Evolutionary conservation across 495 filamentous ascomycete species (phyloP), one percentile per base, ranked within the genome.

Genomic region (Aspergillus carlsbadensis): DNA sequence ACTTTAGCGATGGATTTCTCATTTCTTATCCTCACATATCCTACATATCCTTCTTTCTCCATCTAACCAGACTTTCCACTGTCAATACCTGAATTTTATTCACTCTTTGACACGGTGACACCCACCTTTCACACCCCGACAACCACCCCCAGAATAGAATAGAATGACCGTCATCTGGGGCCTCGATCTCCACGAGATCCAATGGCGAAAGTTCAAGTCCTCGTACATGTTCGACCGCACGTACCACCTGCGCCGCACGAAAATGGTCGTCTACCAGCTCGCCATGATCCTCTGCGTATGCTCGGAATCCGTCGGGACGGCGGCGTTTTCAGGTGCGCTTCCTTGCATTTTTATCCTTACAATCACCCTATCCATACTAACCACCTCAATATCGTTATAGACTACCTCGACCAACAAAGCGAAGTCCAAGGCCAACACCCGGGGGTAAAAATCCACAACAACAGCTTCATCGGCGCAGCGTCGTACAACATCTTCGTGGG

Each of bases 401-500:
- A 78, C 59, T 81, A 81, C 60, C 66, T 79, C 55, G 68, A 78
- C 57, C 70, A 78, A 57, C 71, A 80, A 65, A 63, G 65, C 34
- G 62, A 64, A 29, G 70, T 80, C 47, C 61, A 67, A 54, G 59
- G 61, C n/a, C 54, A 64, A 24, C 59, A 66, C 43, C 42, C 52
- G 11, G 39, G 58, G 15, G 68, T 71, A 10, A 55, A 63, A 5
- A 67, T 74, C 15, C 65, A 77, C 57, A 80, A 80, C 63, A 70
- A 80, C 61, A 68, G 75, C 54, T 77, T 74, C 58, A 66, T 81
- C 57, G 79, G 77, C 36, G 73, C 70, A 10, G 67, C 66, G 1
- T 73, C 70, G 21, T 81, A 76, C 62, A 82, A 81, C 59, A 79
- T 82, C 57, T 82, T 78, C 60, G 71, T 75, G 31, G 78, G 79